These are phyloP conservation scores for Neotropicomus parvogracilis DNA, from an alignment of 1,284 basidiomycete genomes.

Conservation along the genomic window DNA sequence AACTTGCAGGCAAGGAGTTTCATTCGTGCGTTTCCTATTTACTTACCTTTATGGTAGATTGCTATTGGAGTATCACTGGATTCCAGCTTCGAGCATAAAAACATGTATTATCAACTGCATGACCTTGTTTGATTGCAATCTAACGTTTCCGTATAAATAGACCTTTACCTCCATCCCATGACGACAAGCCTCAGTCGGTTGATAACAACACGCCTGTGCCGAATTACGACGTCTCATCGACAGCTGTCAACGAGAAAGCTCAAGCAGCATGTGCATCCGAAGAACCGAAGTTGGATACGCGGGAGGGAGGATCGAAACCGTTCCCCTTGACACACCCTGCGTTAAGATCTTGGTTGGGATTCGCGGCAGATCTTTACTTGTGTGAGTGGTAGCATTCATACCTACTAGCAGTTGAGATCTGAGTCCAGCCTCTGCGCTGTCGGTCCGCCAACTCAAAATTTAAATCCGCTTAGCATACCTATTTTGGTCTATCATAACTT, in stretches of 20 bases:
- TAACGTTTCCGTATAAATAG: constrained; percentile 26
- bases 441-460: neutral
- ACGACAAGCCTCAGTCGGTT: constrained; percentile 9
- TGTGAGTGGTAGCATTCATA: constrained; percentile 37
- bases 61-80: constrained; percentile 31
- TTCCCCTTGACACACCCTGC: neutral
- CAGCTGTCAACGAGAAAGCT: neutral
- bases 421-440: constrained; percentile 38
- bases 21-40: neutral
- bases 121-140: constrained; percentile 23
- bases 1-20: constrained; percentile 45
- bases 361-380: constrained; percentile 53
- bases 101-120: constrained; percentile 30
- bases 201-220: neutral
- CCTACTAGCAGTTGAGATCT: constrained; percentile 31
- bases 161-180: constrained; percentile 7
- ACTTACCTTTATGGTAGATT: constrained; percentile 22
- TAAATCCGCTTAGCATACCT: constrained; percentile 61
- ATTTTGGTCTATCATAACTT: constrained; percentile 87
- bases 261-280: neutral
- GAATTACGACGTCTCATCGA: constrained; percentile 1
- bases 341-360: constrained; percentile 34
- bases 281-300: neutral
- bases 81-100: constrained; percentile 15
- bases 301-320: neutral